Evolutionary conservation across 768 basidiomycete species (phyloP).

Genomic region (Podaxis sp.): DNA sequence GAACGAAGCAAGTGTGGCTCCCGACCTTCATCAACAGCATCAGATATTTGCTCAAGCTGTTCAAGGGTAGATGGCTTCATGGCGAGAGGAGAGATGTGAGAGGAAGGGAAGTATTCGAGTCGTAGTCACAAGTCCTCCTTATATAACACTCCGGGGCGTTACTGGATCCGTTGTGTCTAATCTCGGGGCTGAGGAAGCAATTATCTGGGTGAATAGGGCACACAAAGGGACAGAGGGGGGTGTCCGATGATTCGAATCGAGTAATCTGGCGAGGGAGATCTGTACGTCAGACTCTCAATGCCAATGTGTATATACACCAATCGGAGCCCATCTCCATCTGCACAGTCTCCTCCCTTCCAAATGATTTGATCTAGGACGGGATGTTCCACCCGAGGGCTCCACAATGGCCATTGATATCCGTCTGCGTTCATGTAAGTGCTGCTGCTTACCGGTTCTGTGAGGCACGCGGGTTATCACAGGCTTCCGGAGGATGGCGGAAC

Average conservation of each 20-base stretch:
- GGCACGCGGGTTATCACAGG: background rate
- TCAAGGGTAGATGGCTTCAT: slow-evolving; percentile 19
- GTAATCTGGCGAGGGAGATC: background rate
- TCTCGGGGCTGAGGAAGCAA: background rate
- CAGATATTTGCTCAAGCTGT: slow-evolving; percentile 41
- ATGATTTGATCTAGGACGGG: background rate
- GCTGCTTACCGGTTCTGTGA: background rate
- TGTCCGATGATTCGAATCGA: background rate
- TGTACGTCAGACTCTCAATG: background rate
- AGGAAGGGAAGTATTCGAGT: background rate
- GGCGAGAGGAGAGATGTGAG: slow-evolving; percentile 1
- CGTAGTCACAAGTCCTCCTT: background rate
- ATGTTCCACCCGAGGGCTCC: background rate
- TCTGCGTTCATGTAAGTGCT: background rate
- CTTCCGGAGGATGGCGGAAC: background rate
- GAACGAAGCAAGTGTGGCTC: background rate
- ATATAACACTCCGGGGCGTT: background rate
- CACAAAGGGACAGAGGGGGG: background rate
- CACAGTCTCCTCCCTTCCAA: background rate
- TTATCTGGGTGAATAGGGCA: background rate
- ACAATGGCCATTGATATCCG: background rate
- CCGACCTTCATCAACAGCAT: slow-evolving; percentile 45
- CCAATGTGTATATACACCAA: background rate
- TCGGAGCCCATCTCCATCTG: background rate
- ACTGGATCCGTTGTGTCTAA: background rate